phyloP scores from a whole-genome alignment of 176 grass and related monocot genomes.

The Zoysia pacifica region DNA sequence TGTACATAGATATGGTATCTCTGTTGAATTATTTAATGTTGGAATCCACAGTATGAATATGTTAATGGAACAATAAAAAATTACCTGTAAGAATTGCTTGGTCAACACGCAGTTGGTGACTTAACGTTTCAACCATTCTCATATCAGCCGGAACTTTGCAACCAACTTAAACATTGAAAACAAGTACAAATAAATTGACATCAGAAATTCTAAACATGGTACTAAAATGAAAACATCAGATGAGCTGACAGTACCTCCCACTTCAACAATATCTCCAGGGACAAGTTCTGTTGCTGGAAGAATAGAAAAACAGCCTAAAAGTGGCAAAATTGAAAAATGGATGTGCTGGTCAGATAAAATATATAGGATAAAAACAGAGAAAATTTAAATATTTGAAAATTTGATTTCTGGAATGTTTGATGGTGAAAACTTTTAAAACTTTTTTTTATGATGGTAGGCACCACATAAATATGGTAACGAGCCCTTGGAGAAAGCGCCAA shows the following conservation, averaged over 20 bases:
- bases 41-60: not conserved
- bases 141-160: conserved; percentile 97
- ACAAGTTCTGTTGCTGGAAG: conserved; percentile 95
- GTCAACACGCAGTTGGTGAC: conserved; percentile 95
- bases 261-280: conserved; percentile 99
- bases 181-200: conserved; percentile 13
- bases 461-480: not conserved
- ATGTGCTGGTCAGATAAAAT: conserved; percentile 18
- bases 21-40: conserved; percentile 9
- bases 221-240: conserved; percentile 24
- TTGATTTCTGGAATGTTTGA: not conserved
- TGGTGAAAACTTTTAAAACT: not conserved
- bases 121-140: conserved; percentile 98
- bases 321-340: conserved; percentile 40
- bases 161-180: conserved; percentile 64
- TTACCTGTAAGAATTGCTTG: conserved; percentile 99
- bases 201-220: conserved; percentile 29
- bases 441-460: conserved; percentile 7
- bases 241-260: conserved; percentile 69
- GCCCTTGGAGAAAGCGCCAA: not conserved
- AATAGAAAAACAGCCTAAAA: conserved; percentile 95
- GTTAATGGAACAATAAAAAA: not conserved
- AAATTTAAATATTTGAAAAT: not conserved
- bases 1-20: not conserved
- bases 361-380: conserved; percentile 13